phyloP scores from a whole-genome alignment of 164 flowering plant species.

The Nymphaea thermarum region DNA sequence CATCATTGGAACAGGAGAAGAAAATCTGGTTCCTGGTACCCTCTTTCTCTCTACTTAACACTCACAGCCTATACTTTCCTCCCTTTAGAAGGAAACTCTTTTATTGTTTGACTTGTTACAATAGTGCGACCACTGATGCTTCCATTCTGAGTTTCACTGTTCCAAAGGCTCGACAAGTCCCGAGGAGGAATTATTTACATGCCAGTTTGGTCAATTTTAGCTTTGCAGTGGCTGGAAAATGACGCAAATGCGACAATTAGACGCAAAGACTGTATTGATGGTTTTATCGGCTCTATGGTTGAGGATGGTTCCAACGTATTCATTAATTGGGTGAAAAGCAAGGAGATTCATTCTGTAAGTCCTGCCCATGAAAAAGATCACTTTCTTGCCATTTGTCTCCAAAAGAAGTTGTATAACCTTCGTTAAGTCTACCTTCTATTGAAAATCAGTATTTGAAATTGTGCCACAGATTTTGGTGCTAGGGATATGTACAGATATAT shows the following conservation, averaged over 20 bases:
- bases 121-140: no score
- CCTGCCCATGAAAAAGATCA: neutral
- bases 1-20: slow-evolving; percentile 70
- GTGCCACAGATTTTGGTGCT: slow-evolving; percentile 56
- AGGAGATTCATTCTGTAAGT: slow-evolving; percentile 61
- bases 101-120: no score
- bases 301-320: slow-evolving; percentile 82
- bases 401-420: neutral
- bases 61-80: no score
- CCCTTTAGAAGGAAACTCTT: no score
- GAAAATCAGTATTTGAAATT: no score
- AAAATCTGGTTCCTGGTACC: slow-evolving; percentile 30
- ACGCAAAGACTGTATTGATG: slow-evolving; percentile 83
- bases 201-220: slow-evolving; percentile 14
- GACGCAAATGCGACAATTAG: slow-evolving; percentile 59
- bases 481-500: slow-evolving; percentile 92
- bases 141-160: no score
- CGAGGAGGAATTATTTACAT: neutral
- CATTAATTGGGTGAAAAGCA: slow-evolving; percentile 59
- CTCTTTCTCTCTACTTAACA: neutral
- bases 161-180: no score
- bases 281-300: slow-evolving; percentile 60
- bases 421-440: neutral
- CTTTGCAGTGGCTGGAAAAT: slow-evolving; percentile 62
- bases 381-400: neutral